Evolutionary conservation across 306 rosid genomes (phyloP).

Genomic region (Cicer cuneatum): DNA sequence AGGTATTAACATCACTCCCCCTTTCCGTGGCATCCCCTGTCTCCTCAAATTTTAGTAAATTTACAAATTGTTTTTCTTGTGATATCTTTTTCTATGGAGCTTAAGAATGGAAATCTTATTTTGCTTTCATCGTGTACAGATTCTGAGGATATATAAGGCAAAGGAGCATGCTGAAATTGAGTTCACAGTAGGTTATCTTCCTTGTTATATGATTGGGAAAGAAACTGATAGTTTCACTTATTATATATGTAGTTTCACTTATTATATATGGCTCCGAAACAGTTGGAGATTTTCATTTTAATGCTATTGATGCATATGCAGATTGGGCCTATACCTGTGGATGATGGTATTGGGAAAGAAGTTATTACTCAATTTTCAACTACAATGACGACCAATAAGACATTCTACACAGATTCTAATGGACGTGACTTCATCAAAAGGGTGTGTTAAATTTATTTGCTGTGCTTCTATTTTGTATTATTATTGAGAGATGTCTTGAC

Average conservation of each 20-base stretch:
- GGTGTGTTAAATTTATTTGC: conserved; percentile 54
- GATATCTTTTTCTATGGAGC: conserved; percentile 19
- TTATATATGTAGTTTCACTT: no score
- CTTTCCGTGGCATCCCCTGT: background rate
- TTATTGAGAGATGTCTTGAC: background rate
- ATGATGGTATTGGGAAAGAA: conserved; percentile 90
- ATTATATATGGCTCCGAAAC: conserved; percentile 32
- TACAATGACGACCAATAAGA: conserved; percentile 63
- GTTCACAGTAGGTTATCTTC: conserved; percentile 71
- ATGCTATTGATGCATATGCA: conserved; percentile 37
- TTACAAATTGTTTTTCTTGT: conserved; percentile 17
- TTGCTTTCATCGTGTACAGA: conserved; percentile 52
- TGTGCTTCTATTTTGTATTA: conserved; percentile 15
- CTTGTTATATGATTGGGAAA: conserved; percentile 22
- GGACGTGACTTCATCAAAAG: conserved; percentile 94
- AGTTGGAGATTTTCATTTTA: conserved; percentile 36
- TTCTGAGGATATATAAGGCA: conserved; percentile 71
- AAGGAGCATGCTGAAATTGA: conserved; percentile 98
- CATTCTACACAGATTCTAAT: conserved; percentile 90
- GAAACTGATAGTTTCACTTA: conserved; percentile 20
- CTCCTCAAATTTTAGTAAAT: conserved; percentile 36
- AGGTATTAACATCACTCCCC: background rate
- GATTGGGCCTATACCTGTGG: conserved; percentile 92
- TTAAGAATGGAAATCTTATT: conserved; percentile 15
- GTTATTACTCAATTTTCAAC: conserved; percentile 74